Evolutionary conservation across 2,329 filamentous ascomycete species (phyloP).

Genomic region (Davidsoniella neocaledoniae): DNA sequence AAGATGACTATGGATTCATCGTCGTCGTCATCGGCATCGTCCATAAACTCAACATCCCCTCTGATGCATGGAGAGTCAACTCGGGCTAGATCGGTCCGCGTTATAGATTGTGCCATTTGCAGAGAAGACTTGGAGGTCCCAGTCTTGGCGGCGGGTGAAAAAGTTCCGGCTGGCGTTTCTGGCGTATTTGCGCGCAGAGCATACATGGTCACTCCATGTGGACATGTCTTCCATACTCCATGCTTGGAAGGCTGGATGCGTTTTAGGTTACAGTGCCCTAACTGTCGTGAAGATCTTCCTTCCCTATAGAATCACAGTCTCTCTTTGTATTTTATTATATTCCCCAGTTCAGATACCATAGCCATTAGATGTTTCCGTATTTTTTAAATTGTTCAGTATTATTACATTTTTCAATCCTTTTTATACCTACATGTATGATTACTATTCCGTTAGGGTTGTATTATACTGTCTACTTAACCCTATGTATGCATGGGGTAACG

Average conservation of each 20-base stretch:
- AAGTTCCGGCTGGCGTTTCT: conserved; percentile 29
- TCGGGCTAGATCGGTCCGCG: conserved; percentile 24
- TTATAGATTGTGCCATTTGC: conserved; percentile 88
- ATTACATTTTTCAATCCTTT: too few species aligned
- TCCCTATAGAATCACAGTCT: conserved; percentile 41
- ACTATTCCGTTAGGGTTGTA: too few species aligned
- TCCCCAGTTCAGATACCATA: too few species aligned
- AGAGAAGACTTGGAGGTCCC: conserved; percentile 83
- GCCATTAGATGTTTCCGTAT: not conserved
- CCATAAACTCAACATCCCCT: conserved; percentile 20
- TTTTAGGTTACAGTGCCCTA: conserved; percentile 82
- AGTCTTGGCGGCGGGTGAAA: conserved; percentile 42
- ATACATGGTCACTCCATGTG: conserved; percentile 96
- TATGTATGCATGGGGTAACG: too few species aligned
- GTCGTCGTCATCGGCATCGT: conserved; percentile 1
- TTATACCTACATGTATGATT: too few species aligned
- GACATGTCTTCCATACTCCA: conserved; percentile 84
- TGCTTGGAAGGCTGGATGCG: conserved; percentile 96
- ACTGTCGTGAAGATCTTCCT: conserved; percentile 78
- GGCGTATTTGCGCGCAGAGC: conserved; percentile 61
- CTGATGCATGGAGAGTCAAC: conserved; percentile 19
- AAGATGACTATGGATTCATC: not conserved
- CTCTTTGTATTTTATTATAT: conserved; percentile 3
- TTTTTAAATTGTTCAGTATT: not conserved
- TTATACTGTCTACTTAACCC: too few species aligned